Evolutionary conservation across 2,329 filamentous ascomycete genomes (phyloP), one percentile per base, ranked within the genome.

Genomic region (Pyrenochaeta sp.): DNA sequence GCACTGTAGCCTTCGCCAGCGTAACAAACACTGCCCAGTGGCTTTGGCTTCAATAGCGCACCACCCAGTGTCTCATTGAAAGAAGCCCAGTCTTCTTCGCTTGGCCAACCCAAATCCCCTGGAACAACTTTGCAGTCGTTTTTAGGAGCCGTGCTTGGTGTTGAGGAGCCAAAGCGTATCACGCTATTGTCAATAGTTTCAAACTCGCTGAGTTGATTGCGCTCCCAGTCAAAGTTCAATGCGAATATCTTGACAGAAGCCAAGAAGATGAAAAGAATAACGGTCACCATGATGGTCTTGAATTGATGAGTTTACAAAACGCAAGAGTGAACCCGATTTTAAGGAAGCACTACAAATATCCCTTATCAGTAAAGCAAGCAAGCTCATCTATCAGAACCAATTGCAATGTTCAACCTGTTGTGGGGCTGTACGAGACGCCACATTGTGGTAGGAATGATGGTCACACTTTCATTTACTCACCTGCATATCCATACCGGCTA

Each of bases 41-140:
- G 68, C n/a, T 10, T 35, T 0, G 66, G 64, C 33, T 66, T 69
- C 12, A 68, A 40, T 33, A 71, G 23, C 1, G 35, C 61, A 10
- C 67, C 68, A 29, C 55, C 66, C 7, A 71, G 41, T 1, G 64
- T 67, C 7, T 58, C 43, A 30, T 70, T 69, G 47, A 71, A 62
- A 4, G 35, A 49, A 3, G 35, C 30, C 68, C 68, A 70, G 40
- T 56, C 56, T 27, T 45, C 54, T 20, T 63, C 64, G 23, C 48
- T 58, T 1, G 66, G 67, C 67, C 67, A 68, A 12, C 61, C 45
- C 1, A 49, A 32, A 37, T 69, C 68, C 2, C 56, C 59, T 4
- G 64, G 67, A 2, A 60, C 58, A 31, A 30, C 35, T 48, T 56
- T 65, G 45, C 68, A 71, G n/a, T 44, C 44, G 29, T 49, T 27